Percentiles rank a stretch among this genome's conserved stretches.
These are phyloP conservation scores for Umbelopsis isabellina DNA, from an alignment of 192 early-diverging fungal species.

Conservation along the genomic window DNA sequence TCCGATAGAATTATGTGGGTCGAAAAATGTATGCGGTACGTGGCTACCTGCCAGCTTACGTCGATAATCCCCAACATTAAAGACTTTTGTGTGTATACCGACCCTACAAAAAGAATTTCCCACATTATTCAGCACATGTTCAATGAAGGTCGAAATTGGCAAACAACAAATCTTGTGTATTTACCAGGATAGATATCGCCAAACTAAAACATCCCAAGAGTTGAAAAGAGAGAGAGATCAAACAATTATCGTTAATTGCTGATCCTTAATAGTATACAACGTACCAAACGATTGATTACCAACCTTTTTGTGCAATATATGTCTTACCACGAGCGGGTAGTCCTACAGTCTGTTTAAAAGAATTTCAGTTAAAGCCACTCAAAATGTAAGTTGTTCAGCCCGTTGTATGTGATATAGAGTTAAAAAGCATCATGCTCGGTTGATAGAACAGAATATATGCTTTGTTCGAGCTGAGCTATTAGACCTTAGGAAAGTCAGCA, in stretches of 20 bases:
- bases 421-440: too few species aligned
- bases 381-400: neutral
- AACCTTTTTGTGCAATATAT: conserved; percentile 88
- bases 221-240: too few species aligned
- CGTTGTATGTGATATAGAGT: too few species aligned
- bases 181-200: conserved; percentile 22
- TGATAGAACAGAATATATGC: too few species aligned
- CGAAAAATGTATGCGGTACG: conserved; percentile 87
- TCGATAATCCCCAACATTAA: conserved; percentile 98
- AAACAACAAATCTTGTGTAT: neutral
- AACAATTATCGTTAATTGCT: too few species aligned
- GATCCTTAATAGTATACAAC: too few species aligned
- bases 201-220: neutral
- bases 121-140: conserved; percentile 15
- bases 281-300: neutral
- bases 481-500: neutral
- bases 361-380: neutral
- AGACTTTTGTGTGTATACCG: conserved; percentile 87
- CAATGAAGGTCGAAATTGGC: neutral
- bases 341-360: conserved; percentile 72
- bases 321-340: conserved; percentile 93
- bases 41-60: conserved; percentile 83
- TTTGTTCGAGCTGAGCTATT: too few species aligned
- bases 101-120: conserved; percentile 86
- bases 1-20: conserved; percentile 79